Percentiles rank a stretch among this genome's conserved stretches.
Evolutionary conservation across 129 eudicot species (phyloP).

Genomic region (Pulicaria dysenterica): DNA sequence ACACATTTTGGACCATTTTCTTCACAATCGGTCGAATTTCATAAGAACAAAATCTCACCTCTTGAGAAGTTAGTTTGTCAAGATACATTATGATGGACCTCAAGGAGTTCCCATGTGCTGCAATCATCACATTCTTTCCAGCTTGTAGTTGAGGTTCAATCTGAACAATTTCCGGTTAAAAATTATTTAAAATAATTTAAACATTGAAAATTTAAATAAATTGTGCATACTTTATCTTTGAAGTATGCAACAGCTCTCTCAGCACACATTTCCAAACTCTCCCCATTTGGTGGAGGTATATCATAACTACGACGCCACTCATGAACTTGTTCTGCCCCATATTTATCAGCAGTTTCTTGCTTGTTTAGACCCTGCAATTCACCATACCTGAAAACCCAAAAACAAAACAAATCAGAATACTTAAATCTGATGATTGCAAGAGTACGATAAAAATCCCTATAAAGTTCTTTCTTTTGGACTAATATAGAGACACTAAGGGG

Average conservation of each 20-base stretch:
- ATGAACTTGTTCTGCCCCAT: conserved; percentile 88
- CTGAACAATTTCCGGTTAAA: conserved; percentile 40
- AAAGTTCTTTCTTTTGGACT: background rate
- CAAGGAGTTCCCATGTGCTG: conserved; percentile 95
- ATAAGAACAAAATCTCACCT: conserved; percentile 43
- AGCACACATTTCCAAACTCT: conserved; percentile 98
- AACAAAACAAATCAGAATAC: background rate
- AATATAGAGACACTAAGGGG: too few species aligned
- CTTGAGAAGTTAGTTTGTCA: conserved; percentile 85
- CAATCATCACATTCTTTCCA: conserved; percentile 93
- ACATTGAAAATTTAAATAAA: background rate
- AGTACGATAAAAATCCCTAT: too few species aligned
- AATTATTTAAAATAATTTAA: conserved; percentile 2
- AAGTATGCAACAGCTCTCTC: conserved; percentile 97
- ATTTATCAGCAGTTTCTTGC: conserved; percentile 94
- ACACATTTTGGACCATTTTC: background rate
- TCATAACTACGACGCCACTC: conserved; percentile 98
- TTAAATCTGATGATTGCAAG: too few species aligned
- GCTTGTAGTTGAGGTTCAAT: conserved; percentile 78
- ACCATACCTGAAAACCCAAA: conserved; percentile 64
- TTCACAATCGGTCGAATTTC: background rate
- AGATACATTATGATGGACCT: conserved; percentile 97
- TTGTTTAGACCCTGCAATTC: conserved; percentile 93
- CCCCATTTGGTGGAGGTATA: conserved; percentile 96
- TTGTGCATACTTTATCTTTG: conserved; percentile 60